phyloP scores from a whole-genome alignment of 83 land plant species.

The Picea abies region DNA sequence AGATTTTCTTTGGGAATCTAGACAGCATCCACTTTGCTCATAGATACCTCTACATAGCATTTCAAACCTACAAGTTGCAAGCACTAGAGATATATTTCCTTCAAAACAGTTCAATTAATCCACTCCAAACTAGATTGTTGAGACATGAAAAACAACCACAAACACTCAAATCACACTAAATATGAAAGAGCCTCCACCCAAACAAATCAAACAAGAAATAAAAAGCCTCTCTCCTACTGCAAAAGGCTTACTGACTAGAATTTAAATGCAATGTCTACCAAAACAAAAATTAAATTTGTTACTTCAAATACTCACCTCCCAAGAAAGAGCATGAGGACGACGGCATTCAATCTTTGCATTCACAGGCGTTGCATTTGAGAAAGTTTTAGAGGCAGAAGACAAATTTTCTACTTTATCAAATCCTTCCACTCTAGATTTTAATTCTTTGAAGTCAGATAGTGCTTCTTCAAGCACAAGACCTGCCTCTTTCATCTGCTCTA shows the following conservation, averaged over 20 bases:
- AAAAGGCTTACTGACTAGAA: neutral
- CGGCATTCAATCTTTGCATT: constrained; percentile 61
- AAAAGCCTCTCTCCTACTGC: neutral
- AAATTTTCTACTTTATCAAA: constrained; percentile 66
- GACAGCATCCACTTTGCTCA: too few relatives aligned
- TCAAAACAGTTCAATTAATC: neutral
- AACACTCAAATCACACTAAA: neutral
- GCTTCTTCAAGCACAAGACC: constrained; percentile 92
- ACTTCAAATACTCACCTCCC: constrained; percentile 68
- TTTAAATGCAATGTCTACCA: neutral
- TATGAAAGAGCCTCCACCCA: neutral
- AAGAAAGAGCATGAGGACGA: constrained; percentile 93
- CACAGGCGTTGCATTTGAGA: constrained; percentile 35
- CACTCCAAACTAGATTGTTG: neutral
- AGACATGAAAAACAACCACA: neutral
- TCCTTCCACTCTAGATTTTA: constrained; percentile 72
- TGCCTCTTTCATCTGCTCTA: constrained; percentile 93
- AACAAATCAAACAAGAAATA: neutral
- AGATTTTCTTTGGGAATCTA: too few relatives aligned
- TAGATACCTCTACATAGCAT: neutral
- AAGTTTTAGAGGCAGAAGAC: constrained; percentile 28
- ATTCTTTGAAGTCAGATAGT: constrained; percentile 79
- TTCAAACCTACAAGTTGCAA: neutral
- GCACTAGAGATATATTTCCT: neutral
- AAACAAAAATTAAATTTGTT: neutral